Conservation (phyloP, 345 rosid genomes). For the Eucalyptus marginata region DNA sequence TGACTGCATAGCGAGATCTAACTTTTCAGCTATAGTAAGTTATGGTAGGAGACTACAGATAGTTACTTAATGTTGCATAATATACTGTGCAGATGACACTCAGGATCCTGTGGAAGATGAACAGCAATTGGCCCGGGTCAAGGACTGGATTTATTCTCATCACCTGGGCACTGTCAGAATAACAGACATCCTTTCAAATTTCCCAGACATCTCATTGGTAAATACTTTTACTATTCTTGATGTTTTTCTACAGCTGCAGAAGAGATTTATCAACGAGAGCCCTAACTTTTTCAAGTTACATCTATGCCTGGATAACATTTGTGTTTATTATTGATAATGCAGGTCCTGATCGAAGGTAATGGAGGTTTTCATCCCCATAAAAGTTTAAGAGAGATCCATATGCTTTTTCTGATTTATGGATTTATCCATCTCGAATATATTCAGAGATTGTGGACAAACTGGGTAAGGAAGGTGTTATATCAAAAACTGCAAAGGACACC, state of each 20-base stretch:
- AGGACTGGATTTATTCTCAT: slow-evolving; percentile 55
- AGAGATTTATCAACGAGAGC: neutral
- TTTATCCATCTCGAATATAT: neutral
- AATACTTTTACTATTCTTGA: neutral
- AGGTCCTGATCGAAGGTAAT: slow-evolving; percentile 80
- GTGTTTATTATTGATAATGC: slow-evolving; percentile 3
- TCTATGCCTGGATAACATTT: neutral
- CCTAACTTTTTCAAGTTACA: neutral
- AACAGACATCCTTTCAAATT: slow-evolving; percentile 67
- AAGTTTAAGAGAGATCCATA: neutral
- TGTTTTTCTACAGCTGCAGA: neutral
- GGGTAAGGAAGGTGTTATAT: slow-evolving; percentile 48
- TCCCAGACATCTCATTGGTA: slow-evolving; percentile 82
- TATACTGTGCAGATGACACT: slow-evolving; percentile 38
- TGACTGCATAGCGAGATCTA: neutral
- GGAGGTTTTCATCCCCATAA: neutral
- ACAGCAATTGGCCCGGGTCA: slow-evolving; percentile 64
- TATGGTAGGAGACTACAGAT: neutral
- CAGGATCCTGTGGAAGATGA: slow-evolving; percentile 84
- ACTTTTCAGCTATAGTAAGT: neutral
- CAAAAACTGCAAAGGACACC: slow-evolving; percentile 49
- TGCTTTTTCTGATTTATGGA: neutral
- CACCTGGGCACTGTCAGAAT: slow-evolving; percentile 47
- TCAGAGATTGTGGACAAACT: slow-evolving; percentile 87
- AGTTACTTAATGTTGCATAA: neutral